phyloP scores from a whole-genome alignment of 371 early-diverging fungal species.

The Enterospora canceri region DNA sequence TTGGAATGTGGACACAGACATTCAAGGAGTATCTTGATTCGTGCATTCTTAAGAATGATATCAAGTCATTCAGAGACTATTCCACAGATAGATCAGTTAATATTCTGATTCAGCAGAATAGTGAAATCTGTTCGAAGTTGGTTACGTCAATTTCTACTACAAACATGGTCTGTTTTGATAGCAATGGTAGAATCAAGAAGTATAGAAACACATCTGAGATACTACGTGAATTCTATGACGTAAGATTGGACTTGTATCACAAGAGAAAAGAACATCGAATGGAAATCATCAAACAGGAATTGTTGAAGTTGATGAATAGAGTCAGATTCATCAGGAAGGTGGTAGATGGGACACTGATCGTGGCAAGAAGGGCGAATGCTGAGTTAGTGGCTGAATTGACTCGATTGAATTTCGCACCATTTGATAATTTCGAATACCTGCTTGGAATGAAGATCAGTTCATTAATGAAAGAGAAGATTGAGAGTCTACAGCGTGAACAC shows the following conservation, averaged over 20 bases:
- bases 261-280: constrained; percentile 76
- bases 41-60: constrained; percentile 61
- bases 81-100: constrained; percentile 62
- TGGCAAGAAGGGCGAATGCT: constrained; percentile 70
- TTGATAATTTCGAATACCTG: constrained; percentile 73
- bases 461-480: constrained; percentile 75
- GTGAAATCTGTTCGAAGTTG: constrained; percentile 68
- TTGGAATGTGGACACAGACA: constrained; percentile 77
- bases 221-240: constrained; percentile 72
- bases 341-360: constrained; percentile 65
- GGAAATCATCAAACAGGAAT: constrained; percentile 63
- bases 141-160: constrained; percentile 62
- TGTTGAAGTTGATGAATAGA: constrained; percentile 69
- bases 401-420: constrained; percentile 61
- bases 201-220: constrained; percentile 71
- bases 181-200: constrained; percentile 70
- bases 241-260: constrained; percentile 71
- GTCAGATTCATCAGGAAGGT: constrained; percentile 82
- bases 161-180: constrained; percentile 93
- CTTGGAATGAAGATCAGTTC: constrained; percentile 77
- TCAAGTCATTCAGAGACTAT: constrained; percentile 59
- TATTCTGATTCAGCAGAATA: constrained; percentile 65
- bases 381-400: constrained; percentile 69
- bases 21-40: constrained; percentile 77
- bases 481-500: constrained; percentile 65